Percentiles rank a stretch among this genome's conserved stretches.
Conservation (phyloP, 192 early-diverging fungal species). For the Allomyces javanicus region DNA sequence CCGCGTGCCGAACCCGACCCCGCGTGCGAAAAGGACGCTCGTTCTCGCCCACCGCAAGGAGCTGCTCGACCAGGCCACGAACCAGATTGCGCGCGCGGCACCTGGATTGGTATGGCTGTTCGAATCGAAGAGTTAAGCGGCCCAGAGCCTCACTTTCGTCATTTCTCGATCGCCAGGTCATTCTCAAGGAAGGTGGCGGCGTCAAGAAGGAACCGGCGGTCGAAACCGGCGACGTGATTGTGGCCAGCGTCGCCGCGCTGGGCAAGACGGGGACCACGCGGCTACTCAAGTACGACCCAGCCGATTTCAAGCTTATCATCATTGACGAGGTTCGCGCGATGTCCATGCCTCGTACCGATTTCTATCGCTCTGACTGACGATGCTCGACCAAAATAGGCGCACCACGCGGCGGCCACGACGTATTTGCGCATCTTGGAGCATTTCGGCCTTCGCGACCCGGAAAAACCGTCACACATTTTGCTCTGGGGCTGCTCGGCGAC, state of each 20-base stretch:
- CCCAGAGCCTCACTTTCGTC: too few species aligned
- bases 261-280: slow-evolving; percentile 28
- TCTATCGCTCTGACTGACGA: background rate
- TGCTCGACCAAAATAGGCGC: slow-evolving; percentile 35
- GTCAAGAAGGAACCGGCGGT: too few species aligned
- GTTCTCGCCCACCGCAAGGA: too few species aligned
- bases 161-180: too few species aligned
- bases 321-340: slow-evolving; percentile 48
- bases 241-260: slow-evolving; percentile 49
- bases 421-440: slow-evolving; percentile 54
- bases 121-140: too few species aligned
- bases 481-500: slow-evolving; percentile 93
- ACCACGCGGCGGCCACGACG: slow-evolving; percentile 63
- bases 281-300: slow-evolving; percentile 45
- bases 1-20: too few species aligned
- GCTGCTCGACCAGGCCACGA: too few species aligned
- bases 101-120: too few species aligned
- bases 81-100: too few species aligned
- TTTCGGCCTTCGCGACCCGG: slow-evolving; percentile 28
- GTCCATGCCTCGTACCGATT: background rate
- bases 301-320: slow-evolving; percentile 64
- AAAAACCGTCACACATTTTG: slow-evolving; percentile 26
- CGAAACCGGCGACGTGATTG: too few species aligned
- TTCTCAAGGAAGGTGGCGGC: too few species aligned
- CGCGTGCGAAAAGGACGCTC: too few species aligned